phyloP scores from a whole-genome alignment of 148 eudicot genomes.

The Rhododendron ferrugineum region DNA sequence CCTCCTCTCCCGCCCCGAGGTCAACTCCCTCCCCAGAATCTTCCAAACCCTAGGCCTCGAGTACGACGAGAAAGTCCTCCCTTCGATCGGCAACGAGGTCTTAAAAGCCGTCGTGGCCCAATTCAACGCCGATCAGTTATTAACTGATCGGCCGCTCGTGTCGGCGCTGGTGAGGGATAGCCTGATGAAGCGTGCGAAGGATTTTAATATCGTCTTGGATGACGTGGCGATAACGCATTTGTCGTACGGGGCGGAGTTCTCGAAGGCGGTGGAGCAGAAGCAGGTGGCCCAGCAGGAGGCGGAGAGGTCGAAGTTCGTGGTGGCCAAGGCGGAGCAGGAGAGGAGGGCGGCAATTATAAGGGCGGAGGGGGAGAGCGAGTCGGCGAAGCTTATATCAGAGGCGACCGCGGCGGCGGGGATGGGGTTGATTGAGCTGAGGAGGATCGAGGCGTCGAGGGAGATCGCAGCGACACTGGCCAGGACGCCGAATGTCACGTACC shows the following conservation, averaged over 20 bases:
- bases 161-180: constrained; percentile 82
- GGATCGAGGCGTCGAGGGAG: constrained; percentile 91
- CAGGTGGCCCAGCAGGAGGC: constrained; percentile 99
- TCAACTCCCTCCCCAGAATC: constrained; percentile 33
- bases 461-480: constrained; percentile 56
- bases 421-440: constrained; percentile 92
- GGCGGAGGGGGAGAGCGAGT: constrained; percentile 97
- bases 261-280: constrained; percentile 95
- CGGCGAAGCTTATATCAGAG: constrained; percentile 89
- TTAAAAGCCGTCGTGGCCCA: constrained; percentile 75
- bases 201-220: constrained; percentile 79
- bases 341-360: constrained; percentile 83
- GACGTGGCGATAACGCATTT: constrained; percentile 95
- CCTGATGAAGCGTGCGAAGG: constrained; percentile 68
- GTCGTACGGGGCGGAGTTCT: constrained; percentile 91
- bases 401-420: constrained; percentile 75
- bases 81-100: constrained; percentile 89
- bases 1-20: constrained; percentile 72
- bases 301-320: constrained; percentile 87
- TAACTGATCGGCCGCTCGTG: constrained; percentile 80
- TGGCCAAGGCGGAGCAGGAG: constrained; percentile 94
- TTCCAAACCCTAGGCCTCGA: constrained; percentile 46
- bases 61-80: constrained; percentile 78
- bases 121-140: constrained; percentile 92
- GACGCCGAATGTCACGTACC: constrained; percentile 59